Evolutionary conservation across 2,329 filamentous ascomycete genomes (phyloP).

Genomic region (Aspergillus cejpii): DNA sequence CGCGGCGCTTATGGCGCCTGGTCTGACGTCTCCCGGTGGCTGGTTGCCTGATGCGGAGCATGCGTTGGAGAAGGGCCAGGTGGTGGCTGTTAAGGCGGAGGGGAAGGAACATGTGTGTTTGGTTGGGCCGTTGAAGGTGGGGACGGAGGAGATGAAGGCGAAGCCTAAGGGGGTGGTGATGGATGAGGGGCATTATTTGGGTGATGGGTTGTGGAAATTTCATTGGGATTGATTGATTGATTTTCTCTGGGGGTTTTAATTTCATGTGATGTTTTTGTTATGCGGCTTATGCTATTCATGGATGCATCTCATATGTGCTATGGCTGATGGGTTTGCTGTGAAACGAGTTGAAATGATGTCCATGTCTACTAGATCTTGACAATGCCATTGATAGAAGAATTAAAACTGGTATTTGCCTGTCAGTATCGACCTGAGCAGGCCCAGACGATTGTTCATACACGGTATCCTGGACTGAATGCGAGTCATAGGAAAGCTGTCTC

Average conservation of each 20-base stretch:
- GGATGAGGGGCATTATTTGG: constrained; percentile 87
- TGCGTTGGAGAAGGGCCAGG: constrained; percentile 70
- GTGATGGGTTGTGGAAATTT: constrained; percentile 87
- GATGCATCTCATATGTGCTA: background rate
- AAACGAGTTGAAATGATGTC: background rate
- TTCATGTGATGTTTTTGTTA: background rate
- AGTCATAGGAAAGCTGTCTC: too few species aligned
- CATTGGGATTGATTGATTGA: constrained; percentile 44
- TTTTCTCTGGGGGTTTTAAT: background rate
- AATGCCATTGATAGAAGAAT: too few species aligned
- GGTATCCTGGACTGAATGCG: too few species aligned
- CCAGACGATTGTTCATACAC: background rate
- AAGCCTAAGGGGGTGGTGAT: constrained; percentile 93
- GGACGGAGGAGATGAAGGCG: constrained; percentile 85
- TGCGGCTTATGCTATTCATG: background rate
- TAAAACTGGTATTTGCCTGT: too few species aligned
- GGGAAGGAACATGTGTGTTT: constrained; percentile 89
- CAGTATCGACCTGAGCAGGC: too few species aligned
- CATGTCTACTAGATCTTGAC: background rate
- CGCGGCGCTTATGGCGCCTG: constrained; percentile 92
- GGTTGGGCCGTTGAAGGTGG: constrained; percentile 73
- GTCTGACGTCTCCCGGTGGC: constrained; percentile 77
- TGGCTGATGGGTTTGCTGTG: background rate
- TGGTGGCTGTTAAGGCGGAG: constrained; percentile 85
- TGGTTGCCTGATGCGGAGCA: constrained; percentile 58